Evolutionary conservation across 192 early-diverging fungal genomes (phyloP).

Genomic region (Entomortierella chlamydospora): DNA sequence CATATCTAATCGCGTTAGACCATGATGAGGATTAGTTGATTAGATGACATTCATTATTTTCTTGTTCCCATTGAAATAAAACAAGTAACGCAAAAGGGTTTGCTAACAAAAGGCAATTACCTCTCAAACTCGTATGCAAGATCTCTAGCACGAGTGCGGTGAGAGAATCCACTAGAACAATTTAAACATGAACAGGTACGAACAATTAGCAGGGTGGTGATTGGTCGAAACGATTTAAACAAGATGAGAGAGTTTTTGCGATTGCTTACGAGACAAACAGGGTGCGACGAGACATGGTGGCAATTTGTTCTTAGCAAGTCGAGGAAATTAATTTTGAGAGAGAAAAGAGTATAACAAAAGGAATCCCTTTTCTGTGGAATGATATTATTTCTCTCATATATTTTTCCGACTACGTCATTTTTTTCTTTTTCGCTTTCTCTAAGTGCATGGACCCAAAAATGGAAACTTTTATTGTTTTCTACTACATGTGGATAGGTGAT

Average conservation of each 20-base stretch:
- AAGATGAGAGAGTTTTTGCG: too few relatives aligned
- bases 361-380: too few relatives aligned
- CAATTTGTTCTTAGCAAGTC: neutral
- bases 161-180: conserved; percentile 74
- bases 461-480: too few relatives aligned
- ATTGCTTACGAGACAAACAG: conserved; percentile 46
- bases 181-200: neutral
- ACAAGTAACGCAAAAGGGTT: too few relatives aligned
- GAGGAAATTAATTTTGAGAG: neutral
- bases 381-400: too few relatives aligned
- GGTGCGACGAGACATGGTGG: conserved; percentile 29
- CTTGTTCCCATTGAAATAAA: too few relatives aligned
- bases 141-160: conserved; percentile 87
- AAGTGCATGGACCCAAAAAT: neutral
- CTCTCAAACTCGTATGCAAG: conserved; percentile 96
- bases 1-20: conserved; percentile 69
- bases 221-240: neutral
- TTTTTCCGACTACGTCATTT: too few relatives aligned
- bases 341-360: neutral
- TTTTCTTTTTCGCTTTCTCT: too few relatives aligned
- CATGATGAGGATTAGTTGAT: neutral
- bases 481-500: too few relatives aligned
- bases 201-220: neutral
- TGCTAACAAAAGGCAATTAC: conserved; percentile 51
- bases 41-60: too few relatives aligned